Evolutionary conservation across 495 filamentous ascomycete genomes (phyloP).

Genomic region (Chaetomium tenue): DNA sequence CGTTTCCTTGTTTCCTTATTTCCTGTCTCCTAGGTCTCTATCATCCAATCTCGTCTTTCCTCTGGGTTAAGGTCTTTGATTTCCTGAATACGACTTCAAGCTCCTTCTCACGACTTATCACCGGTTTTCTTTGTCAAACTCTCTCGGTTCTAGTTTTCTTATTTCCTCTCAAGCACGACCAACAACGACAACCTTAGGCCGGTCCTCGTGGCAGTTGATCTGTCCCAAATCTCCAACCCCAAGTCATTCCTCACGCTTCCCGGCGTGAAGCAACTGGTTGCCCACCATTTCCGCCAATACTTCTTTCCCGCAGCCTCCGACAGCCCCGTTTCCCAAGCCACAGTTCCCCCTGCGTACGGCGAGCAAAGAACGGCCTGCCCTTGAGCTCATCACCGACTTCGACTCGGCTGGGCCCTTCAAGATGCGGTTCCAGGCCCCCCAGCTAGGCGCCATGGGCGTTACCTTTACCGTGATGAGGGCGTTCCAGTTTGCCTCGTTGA

Average conservation of each 20-base stretch:
- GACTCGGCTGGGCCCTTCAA: slow-evolving; percentile 35
- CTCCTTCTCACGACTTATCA: slow-evolving; percentile 25
- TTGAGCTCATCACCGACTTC: slow-evolving; percentile 39
- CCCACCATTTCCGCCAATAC: slow-evolving; percentile 32
- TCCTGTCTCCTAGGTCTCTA: slow-evolving; percentile 28
- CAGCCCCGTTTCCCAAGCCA: slow-evolving; percentile 31
- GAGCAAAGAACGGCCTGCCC: slow-evolving; percentile 31
- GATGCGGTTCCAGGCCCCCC: slow-evolving; percentile 58
- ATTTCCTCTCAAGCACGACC: neutral
- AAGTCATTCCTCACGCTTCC: neutral
- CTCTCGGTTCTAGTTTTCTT: slow-evolving; percentile 7
- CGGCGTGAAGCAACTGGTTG: slow-evolving; percentile 19
- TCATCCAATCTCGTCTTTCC: slow-evolving; percentile 17
- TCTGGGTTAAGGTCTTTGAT: slow-evolving; percentile 21
- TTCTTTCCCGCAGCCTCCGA: slow-evolving; percentile 33
- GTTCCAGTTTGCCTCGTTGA: slow-evolving; percentile 68
- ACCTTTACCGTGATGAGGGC: slow-evolving; percentile 72
- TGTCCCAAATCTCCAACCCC: slow-evolving; percentile 14
- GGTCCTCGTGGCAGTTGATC: slow-evolving; percentile 36
- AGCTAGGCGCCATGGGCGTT: slow-evolving; percentile 72
- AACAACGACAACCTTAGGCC: neutral
- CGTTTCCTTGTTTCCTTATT: slow-evolving; percentile 26
- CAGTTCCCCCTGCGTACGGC: slow-evolving; percentile 34
- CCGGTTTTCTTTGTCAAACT: slow-evolving; percentile 23
- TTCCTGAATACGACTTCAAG: slow-evolving; percentile 20